A percentile compares a stretch with the other conserved stretches of the same genome.
phyloP scores from a whole-genome alignment of 2,329 filamentous ascomycete species.

The Paracoccidioides lutzii region DNA sequence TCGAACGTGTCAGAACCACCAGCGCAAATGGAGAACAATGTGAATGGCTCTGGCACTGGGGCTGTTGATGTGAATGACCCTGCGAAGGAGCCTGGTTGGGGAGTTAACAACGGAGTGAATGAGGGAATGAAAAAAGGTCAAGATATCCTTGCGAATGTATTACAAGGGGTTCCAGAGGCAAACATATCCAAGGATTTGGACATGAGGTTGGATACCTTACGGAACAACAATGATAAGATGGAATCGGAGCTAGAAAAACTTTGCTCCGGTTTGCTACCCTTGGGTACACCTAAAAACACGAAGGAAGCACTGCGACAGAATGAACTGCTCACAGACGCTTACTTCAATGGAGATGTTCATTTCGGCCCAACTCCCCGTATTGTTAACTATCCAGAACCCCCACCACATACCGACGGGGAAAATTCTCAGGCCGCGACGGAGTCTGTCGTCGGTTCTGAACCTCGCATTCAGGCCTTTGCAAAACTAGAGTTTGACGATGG shows the following conservation, averaged over 20 bases:
- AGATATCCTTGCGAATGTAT: neutral
- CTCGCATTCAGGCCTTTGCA: conserved; percentile 46
- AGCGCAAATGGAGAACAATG: conserved; percentile 7
- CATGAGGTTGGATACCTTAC: neutral
- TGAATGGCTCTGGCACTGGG: neutral
- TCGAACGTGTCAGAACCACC: conserved; percentile 11
- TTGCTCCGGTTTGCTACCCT: conserved; percentile 20
- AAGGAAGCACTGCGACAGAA: conserved; percentile 29
- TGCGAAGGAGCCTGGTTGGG: neutral
- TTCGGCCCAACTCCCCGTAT: conserved; percentile 10
- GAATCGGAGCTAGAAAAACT: conserved; percentile 6
- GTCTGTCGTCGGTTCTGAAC: conserved; percentile 30
- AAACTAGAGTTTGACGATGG: conserved; percentile 53
- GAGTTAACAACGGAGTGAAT: neutral
- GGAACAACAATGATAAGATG: neutral
- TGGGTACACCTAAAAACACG: conserved; percentile 23
- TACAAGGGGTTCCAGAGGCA: neutral
- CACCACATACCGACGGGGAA: conserved; percentile 18
- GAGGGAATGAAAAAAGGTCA: neutral
- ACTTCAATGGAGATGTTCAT: conserved; percentile 19
- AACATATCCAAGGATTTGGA: neutral
- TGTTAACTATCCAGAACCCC: conserved; percentile 14
- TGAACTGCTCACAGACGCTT: conserved; percentile 28
- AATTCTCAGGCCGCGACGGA: conserved; percentile 20
- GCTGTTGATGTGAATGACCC: neutral